These are phyloP conservation scores for Huntiella moniliformis DNA, from an alignment of 2,329 filamentous ascomycete species.

Conservation along the genomic window DNA sequence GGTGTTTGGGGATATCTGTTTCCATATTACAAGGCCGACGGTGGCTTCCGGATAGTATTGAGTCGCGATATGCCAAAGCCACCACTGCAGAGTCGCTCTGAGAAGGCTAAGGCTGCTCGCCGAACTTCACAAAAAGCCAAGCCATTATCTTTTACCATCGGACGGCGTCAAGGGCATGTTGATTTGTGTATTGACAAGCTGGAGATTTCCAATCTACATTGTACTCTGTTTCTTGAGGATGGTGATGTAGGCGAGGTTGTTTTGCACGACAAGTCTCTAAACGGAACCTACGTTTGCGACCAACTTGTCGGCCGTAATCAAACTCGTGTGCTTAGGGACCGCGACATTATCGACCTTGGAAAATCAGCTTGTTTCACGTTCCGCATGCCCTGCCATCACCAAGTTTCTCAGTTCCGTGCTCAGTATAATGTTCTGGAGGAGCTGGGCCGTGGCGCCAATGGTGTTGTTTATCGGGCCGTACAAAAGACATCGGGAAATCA, in stretches of 20 bases:
- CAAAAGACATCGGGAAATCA: slow-evolving; percentile 67
- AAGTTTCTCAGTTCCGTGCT: slow-evolving; percentile 55
- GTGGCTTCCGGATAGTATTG: slow-evolving; percentile 48
- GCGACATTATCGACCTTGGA: slow-evolving; percentile 77
- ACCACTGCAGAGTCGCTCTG: slow-evolving; percentile 15
- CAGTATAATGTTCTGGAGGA: slow-evolving; percentile 73
- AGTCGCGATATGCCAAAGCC: slow-evolving; percentile 50
- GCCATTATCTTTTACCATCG: slow-evolving; percentile 7
- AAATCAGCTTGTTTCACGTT: slow-evolving; percentile 80
- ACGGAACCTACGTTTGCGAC: slow-evolving; percentile 93
- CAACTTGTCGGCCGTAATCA: slow-evolving; percentile 82
- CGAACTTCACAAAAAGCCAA: slow-evolving; percentile 20
- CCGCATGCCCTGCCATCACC: slow-evolving; percentile 52
- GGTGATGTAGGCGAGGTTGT: slow-evolving; percentile 42
- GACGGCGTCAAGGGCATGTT: slow-evolving; percentile 5
- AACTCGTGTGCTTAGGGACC: slow-evolving; percentile 67
- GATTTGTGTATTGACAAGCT: slow-evolving; percentile 59
- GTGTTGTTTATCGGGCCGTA: slow-evolving; percentile 77
- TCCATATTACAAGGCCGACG: slow-evolving; percentile 49
- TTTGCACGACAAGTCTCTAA: slow-evolving; percentile 83
- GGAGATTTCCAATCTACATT: slow-evolving; percentile 53
- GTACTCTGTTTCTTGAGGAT: slow-evolving; percentile 45
- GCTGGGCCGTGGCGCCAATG: slow-evolving; percentile 88
- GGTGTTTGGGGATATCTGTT: slow-evolving; percentile 94
- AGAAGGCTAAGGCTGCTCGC: slow-evolving; percentile 20